Evolutionary conservation across 768 basidiomycete genomes (phyloP).

Genomic region (Russula ochroleuca): DNA sequence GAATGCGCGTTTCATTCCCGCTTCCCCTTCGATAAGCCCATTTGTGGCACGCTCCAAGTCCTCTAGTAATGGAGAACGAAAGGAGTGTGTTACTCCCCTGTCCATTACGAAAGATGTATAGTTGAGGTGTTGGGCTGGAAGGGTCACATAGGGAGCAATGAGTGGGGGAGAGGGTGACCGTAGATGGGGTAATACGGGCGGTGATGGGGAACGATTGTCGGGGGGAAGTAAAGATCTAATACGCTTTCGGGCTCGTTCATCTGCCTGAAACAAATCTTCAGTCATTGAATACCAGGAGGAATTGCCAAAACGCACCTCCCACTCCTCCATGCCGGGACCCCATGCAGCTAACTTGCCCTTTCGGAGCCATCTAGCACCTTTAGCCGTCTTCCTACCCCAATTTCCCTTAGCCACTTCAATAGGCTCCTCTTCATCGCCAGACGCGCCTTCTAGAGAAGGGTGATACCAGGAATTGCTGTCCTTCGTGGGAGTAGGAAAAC

Average conservation of each 20-base stretch:
- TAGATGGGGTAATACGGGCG: slow-evolving; percentile 69
- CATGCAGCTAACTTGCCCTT: slow-evolving; percentile 78
- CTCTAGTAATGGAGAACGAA: slow-evolving; percentile 70
- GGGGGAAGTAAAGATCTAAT: slow-evolving; percentile 62
- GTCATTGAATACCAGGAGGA: slow-evolving; percentile 21
- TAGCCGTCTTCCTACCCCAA: slow-evolving; percentile 76
- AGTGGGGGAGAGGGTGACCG: slow-evolving; percentile 77
- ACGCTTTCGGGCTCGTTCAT: slow-evolving; percentile 80
- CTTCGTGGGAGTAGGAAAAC: slow-evolving; percentile 38
- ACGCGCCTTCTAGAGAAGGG: slow-evolving; percentile 69
- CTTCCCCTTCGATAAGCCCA: slow-evolving; percentile 80
- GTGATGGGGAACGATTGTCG: slow-evolving; percentile 61
- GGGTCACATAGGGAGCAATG: slow-evolving; percentile 68
- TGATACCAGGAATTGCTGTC: slow-evolving; percentile 83
- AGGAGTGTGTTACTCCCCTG: slow-evolving; percentile 77
- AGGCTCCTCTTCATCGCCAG: slow-evolving; percentile 52
- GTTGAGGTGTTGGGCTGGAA: slow-evolving; percentile 61
- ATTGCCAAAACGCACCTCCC: slow-evolving; percentile 56
- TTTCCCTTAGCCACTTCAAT: slow-evolving; percentile 56
- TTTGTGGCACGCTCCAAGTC: slow-evolving; percentile 81
- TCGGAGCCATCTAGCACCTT: slow-evolving; percentile 77
- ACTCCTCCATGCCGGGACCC: slow-evolving; percentile 81
- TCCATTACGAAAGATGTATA: slow-evolving; percentile 86
- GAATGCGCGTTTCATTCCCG: slow-evolving; percentile 63
- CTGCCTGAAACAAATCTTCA: slow-evolving; percentile 46